Base-by-base conservation (phyloP, 2,329 filamentous ascomycete species). In the Diaporthe sp. region DNA sequence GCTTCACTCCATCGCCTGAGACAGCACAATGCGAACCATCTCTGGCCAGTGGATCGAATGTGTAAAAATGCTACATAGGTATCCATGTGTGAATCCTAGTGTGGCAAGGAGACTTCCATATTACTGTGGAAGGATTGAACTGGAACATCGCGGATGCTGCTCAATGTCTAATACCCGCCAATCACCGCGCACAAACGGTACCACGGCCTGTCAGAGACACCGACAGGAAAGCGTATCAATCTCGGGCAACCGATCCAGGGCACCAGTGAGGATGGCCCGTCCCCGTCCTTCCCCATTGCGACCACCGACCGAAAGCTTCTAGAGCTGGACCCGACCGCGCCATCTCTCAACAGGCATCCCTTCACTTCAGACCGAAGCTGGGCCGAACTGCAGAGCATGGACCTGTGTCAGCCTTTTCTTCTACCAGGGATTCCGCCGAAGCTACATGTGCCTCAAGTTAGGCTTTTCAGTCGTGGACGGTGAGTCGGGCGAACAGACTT, bases 331-430 rank as follows among this genome's bases (percentile, higher is more conserved):
- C 63, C 63, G 51, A 37, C 63, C 44, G 63, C n/a, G 63, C 47
- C 31, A 51, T 68, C 37, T 51, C 20, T 51, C 31, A 68, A 68
- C 63, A 68, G 44, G 44, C 28, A 68, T 68, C 63, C 63, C 63
- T 68, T 68, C 44, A 37, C 63, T 53, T 68, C 12, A 51, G 63
- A 37, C 63, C 63, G 63, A 51, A 31, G 31, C 44, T 68, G 63
- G 63, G 47, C 63, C 63, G 63, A 51, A 68, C 63, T 68, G 47
- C 47, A 51, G 63, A 68, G 63, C 63, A 68, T 68, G 44, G 63
- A 68, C 44, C 44, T 68, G 63, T 51, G 37, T 68, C 63, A 68
- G 44, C 63, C 63, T 68, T 68, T 68, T 39, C 8, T 2, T 2
- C 20, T n/a, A 68, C 63, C 63, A 68, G 20, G 20, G 22, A 53